These are phyloP conservation scores for Scedosporium aurantiacum DNA, from an alignment of 2,329 filamentous ascomycete species.

Conservation along the genomic window DNA sequence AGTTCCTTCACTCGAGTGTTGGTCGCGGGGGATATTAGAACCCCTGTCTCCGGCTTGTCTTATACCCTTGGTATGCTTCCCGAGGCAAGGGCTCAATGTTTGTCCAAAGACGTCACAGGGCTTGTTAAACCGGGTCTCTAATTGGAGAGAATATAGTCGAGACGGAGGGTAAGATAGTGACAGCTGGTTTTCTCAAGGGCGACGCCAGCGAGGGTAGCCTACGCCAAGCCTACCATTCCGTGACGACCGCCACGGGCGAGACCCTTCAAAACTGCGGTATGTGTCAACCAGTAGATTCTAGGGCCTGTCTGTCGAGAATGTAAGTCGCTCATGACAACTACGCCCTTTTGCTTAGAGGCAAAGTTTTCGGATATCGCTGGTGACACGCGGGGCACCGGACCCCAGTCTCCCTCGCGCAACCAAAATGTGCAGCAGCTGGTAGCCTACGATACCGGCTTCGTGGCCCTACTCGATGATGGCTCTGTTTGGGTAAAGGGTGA, in stretches of 20 bases:
- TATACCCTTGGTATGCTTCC: constrained; percentile 35
- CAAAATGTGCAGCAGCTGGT: constrained; percentile 26
- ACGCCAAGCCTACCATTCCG: background rate
- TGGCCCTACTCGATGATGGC: constrained; percentile 31
- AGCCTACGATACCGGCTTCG: constrained; percentile 39
- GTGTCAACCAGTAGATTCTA: background rate
- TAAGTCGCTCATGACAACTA: background rate
- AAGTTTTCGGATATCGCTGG: background rate
- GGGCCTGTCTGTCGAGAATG: background rate
- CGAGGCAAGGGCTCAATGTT: background rate
- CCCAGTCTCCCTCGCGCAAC: background rate
- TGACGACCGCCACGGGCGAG: background rate
- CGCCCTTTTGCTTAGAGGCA: background rate
- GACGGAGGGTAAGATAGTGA: background rate
- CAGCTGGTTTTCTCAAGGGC: background rate
- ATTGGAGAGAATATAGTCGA: constrained; percentile 2
- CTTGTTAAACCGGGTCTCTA: background rate
- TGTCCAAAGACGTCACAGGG: background rate
- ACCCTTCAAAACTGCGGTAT: background rate
- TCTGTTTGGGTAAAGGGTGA: constrained; percentile 46
- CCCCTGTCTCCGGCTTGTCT: constrained; percentile 24
- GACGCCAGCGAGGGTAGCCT: background rate
- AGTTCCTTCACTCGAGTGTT: constrained; percentile 31
- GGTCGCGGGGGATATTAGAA: constrained; percentile 21
- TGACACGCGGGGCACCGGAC: background rate